Evolutionary conservation across 176 grass and related monocot species (phyloP), one percentile per base, ranked within the genome.

Genomic region (Lolium multiflorum): DNA sequence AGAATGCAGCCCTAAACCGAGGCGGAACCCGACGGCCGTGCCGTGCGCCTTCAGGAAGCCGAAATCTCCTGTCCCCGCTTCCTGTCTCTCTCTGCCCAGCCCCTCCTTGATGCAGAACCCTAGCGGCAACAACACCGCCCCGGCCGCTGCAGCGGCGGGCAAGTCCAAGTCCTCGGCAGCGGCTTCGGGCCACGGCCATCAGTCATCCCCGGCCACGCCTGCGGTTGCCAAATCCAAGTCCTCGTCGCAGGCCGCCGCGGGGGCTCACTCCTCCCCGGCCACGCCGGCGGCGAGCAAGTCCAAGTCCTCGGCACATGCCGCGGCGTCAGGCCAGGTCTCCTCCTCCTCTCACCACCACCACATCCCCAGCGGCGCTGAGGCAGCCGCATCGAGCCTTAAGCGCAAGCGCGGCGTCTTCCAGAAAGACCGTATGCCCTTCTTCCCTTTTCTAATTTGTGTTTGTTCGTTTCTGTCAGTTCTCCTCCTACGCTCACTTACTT

Each of bases 371-470:
- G 79, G 78, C 51, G 66, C 25, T 9, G 89, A 86, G 59, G 43
- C 86, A 6, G 79, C 89, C 4, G 74, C 57, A 57, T 31, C 91
- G 35, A 90, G 86, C 47, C 86, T 98, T 76, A 98, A 94, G 91
- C 96, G 96, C 89, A 98, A 98, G 93, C 93, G 89, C 15, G 93
- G 93, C 11, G 79, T 95, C 80, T 98, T 98, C 83, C 93, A 98
- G 87, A 95, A 92, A 90, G 95, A 98, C 87, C 78, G 93, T 98
- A 90, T 78, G 84, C 20, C 11, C n/a, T 1, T 71, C 22, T 44
- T 6, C 37, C 4, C 1, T 55, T 82, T 52, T 47, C 28, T 11
- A 5, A 55, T n/a, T 24, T 80, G 28, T 72, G 28, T 72, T 57
- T 2, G 22, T 31, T 2, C 16, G 8, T 8, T 74, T 50, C 16